phyloP scores from a whole-genome alignment of 257 asterid genomes.

The Capsicum pubescens region DNA sequence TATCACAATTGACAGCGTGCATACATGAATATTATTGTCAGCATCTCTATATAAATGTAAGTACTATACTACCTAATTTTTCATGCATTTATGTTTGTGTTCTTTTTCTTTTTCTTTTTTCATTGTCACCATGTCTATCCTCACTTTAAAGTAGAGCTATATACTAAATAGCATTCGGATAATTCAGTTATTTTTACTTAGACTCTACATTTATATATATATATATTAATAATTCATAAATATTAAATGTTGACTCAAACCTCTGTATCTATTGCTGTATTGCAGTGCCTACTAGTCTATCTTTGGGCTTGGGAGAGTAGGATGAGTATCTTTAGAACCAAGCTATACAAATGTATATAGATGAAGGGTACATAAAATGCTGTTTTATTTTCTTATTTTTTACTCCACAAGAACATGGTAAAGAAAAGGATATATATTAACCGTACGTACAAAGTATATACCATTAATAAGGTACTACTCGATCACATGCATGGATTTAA shows the following conservation, averaged over 20 bases:
- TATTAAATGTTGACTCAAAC: no score
- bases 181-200: not conserved
- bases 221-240: no score
- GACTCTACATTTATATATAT: no score
- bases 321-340: no score
- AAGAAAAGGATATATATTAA: not conserved
- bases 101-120: no score
- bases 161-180: no score
- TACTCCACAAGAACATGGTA: not conserved
- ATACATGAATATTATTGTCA: slow-evolving; percentile 2
- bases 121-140: not conserved
- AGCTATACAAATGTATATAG: no score
- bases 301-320: no score
- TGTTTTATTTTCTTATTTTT: not conserved
- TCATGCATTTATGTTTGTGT: not conserved
- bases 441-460: not conserved
- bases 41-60: not conserved
- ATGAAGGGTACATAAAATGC: no score
- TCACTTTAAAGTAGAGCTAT: not conserved
- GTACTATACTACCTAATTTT: not conserved
- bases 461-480: not conserved
- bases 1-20: not conserved
- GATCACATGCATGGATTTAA: not conserved
- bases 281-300: no score
- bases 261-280: no score